Conservation (phyloP, 805 yeast species). For the Hanseniaspora lachancei region DNA sequence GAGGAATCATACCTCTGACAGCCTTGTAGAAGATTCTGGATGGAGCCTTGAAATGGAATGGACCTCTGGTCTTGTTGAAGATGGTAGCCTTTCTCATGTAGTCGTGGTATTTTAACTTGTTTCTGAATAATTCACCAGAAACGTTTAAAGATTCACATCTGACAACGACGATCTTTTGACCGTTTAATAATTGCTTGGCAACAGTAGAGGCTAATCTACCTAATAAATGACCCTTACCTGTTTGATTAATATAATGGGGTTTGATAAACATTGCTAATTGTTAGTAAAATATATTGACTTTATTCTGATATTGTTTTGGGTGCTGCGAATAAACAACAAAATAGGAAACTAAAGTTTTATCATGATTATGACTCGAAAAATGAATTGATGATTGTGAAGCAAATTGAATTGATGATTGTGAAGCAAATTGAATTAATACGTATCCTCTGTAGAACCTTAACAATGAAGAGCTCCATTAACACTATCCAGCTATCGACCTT, state of each 20-base stretch:
- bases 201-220: slow-evolving; percentile 99
- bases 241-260: slow-evolving; percentile 10
- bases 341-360: too few species aligned
- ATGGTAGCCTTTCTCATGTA: slow-evolving; percentile 98
- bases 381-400: too few species aligned
- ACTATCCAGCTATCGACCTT: too few species aligned
- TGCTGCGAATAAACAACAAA: too few species aligned
- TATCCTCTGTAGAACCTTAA: neutral
- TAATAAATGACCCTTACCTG: slow-evolving; percentile 94
- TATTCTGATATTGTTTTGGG: neutral
- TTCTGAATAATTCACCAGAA: slow-evolving; percentile 99
- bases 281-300: neutral
- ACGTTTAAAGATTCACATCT: slow-evolving; percentile 97
- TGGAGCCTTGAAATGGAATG: slow-evolving; percentile 99
- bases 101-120: slow-evolving; percentile 99
- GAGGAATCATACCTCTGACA: slow-evolving; percentile 97
- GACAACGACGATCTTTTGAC: slow-evolving; percentile 95
- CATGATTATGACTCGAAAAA: too few species aligned
- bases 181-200: slow-evolving; percentile 96
- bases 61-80: slow-evolving; percentile 97
- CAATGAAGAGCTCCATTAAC: too few species aligned
- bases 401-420: too few species aligned
- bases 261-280: neutral
- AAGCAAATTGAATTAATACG: too few species aligned
- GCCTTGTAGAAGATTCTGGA: slow-evolving; percentile 99